phyloP scores from a whole-genome alignment of 2,329 filamentous ascomycete species.

The Apiospora phragmitis region DNA sequence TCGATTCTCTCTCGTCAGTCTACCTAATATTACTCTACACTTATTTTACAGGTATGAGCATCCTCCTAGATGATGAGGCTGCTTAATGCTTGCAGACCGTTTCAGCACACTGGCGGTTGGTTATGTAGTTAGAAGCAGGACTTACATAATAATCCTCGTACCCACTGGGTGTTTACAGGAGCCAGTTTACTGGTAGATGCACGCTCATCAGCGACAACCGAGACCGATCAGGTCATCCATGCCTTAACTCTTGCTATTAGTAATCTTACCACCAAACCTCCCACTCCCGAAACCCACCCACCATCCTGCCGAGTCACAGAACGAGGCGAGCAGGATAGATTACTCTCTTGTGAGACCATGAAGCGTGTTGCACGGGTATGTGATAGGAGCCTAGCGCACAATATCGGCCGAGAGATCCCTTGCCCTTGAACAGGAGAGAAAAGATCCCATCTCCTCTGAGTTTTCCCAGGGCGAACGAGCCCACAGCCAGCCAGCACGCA shows the following conservation, averaged over 20 bases:
- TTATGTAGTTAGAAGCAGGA: background rate
- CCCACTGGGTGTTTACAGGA: background rate
- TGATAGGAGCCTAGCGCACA: background rate
- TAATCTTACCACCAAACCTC: background rate
- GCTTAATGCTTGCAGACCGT: background rate
- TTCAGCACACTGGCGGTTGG: background rate
- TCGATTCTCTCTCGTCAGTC: background rate
- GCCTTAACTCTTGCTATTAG: background rate
- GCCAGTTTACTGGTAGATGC: background rate
- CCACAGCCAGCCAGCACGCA: background rate
- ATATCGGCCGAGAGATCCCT: background rate
- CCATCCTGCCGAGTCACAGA: background rate
- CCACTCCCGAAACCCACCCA: conserved; percentile 2
- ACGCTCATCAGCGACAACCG: background rate
- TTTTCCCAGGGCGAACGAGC: background rate
- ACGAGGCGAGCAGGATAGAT: background rate
- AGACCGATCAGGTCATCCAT: background rate
- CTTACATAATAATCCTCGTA: background rate
- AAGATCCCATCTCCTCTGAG: background rate
- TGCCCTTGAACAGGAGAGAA: background rate
- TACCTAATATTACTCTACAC: background rate
- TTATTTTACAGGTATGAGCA: background rate
- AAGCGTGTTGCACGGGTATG: background rate
- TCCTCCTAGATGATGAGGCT: background rate
- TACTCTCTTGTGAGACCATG: background rate